Base-by-base conservation (phyloP, 805 yeast species). In the Yamadazyma phyllophila region DNA sequence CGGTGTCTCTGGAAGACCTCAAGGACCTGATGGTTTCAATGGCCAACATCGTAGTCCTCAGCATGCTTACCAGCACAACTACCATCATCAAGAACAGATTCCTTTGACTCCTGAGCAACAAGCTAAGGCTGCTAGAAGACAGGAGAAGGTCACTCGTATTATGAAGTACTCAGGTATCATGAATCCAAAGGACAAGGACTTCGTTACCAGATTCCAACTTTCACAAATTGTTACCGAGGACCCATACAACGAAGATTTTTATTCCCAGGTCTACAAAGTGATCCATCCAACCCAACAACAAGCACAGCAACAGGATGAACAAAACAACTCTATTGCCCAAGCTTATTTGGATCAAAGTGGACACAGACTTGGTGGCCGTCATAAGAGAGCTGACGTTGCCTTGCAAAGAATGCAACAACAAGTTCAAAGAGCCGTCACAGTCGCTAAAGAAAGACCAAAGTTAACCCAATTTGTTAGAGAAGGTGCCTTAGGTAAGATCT, bases 341-440 rank as follows among this genome's bases (percentile, higher is more conserved):
- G 94, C 96, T 10, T 91, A 91, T 59, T 71, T 90, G 61, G 94
- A 88, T 59, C 95, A 86, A 62, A 84, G 96, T 47, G 96, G 96
- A 43, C 96, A 88, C 66, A 80, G 94, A 66, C 72, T 88, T 46
- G 96, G 96, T 57, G 95, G 95, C 42, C 81, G 90, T 63, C 74
- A 82, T 51, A 85, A 83, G 67, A 76, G 92, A 63, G 92, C 91
- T 7, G 96, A 88, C 65, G 82, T 89, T 53, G 97, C 96, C 1
- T 76, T 91, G 58, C 96, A 88, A 72, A 83, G 97, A 74, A 88
- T 94, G 96, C 97, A 92, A 69, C 96, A 90, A 63, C 98, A 92
- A 71, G 96, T 92, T 43, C 95, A 90, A 60, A 88, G 87, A 59
- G 98, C 98, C 12, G 97, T 92, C 13, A 87, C 92, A 44, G 92